phyloP scores from a whole-genome alignment of 164 flowering plant genomes.

The Nymphaea thermarum region DNA sequence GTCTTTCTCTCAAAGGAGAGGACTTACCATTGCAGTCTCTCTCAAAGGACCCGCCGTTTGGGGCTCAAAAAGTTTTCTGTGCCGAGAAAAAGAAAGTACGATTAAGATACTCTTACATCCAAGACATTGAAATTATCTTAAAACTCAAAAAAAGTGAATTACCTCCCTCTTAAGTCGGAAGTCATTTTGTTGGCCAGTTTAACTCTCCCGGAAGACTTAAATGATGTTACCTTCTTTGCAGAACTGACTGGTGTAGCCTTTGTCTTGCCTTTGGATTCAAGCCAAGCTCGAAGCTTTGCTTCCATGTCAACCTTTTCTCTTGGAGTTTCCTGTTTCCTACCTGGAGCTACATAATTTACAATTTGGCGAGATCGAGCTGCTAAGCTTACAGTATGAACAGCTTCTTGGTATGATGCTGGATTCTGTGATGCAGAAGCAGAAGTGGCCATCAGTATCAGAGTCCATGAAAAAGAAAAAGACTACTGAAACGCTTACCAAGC shows the following conservation, averaged over 20 bases:
- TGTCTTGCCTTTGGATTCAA: conserved; percentile 88
- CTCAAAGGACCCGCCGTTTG: background rate
- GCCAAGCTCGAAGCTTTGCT: conserved; percentile 76
- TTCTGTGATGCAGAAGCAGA: conserved; percentile 24
- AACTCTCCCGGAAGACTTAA: conserved; percentile 24
- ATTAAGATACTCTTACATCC: background rate
- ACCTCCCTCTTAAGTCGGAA: conserved; percentile 32
- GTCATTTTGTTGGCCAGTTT: conserved; percentile 13
- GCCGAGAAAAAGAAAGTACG: background rate
- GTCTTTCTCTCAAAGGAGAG: background rate
- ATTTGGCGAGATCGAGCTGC: conserved; percentile 74
- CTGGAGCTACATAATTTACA: conserved; percentile 43
- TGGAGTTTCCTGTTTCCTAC: conserved; percentile 44
- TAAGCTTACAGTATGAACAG: conserved; percentile 79
- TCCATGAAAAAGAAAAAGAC: background rate
- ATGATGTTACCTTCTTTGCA: conserved; percentile 21
- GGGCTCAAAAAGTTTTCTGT: background rate
- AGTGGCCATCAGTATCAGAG: background rate
- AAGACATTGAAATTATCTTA: too few species aligned
- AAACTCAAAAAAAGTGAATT: background rate
- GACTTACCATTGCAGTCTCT: background rate
- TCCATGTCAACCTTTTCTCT: conserved; percentile 71
- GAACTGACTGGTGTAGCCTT: conserved; percentile 26
- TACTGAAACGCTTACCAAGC: conserved; percentile 43
- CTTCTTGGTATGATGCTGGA: conserved; percentile 88